Conservation (phyloP, 371 early-diverging fungal species). For the Rhizopus stolonifer region DNA sequence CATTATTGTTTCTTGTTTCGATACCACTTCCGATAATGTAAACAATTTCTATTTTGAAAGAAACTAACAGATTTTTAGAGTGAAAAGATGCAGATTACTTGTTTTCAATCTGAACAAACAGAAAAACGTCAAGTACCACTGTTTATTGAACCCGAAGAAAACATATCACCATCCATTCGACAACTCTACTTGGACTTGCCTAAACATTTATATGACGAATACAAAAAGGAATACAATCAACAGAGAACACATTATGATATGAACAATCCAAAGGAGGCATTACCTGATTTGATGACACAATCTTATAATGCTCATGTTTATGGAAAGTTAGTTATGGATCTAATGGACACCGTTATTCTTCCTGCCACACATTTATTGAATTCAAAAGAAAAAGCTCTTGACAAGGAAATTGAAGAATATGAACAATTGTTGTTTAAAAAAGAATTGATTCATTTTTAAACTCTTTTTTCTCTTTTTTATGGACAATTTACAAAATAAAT, state of each 20-base stretch:
- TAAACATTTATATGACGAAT: conserved; percentile 52
- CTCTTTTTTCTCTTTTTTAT: not conserved
- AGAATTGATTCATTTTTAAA: too few species aligned
- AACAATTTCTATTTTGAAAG: not conserved
- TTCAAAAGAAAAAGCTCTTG: conserved; percentile 17
- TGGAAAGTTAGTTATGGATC: conserved; percentile 50
- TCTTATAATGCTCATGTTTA: conserved; percentile 60
- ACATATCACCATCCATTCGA: conserved; percentile 27
- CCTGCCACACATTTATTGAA: conserved; percentile 52
- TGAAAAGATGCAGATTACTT: conserved; percentile 55
- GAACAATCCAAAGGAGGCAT: not conserved
- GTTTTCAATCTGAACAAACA: conserved; percentile 50
- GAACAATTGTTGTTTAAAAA: not conserved
- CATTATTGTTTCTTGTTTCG: conserved; percentile 70
- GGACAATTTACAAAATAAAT: not conserved
- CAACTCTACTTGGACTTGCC: conserved; percentile 46
- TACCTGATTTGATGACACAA: conserved; percentile 39
- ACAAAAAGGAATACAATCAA: conserved; percentile 38
- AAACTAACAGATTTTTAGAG: conserved; percentile 22
- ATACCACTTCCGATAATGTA: conserved; percentile 50
- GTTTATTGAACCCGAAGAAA: conserved; percentile 36
- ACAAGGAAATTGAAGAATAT: conserved; percentile 22
- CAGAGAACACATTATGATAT: conserved; percentile 9
- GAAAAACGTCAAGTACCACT: conserved; percentile 36
- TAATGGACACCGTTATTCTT: conserved; percentile 57